Evolutionary conservation across 176 grass and related monocot species (phyloP).

Genomic region (Ananas comosus): DNA sequence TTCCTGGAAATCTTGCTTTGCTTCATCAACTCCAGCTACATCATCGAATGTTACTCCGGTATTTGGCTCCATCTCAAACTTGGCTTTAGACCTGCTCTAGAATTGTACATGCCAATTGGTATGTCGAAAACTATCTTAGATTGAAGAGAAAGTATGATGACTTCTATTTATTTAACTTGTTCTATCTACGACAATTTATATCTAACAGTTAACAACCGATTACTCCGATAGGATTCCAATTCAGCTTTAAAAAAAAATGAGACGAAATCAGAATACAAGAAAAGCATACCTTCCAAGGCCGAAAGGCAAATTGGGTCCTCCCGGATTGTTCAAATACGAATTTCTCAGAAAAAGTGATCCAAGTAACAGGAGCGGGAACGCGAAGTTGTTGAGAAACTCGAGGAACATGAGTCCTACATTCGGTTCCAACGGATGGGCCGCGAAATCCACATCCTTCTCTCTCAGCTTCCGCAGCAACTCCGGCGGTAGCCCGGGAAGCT

Average conservation of each 20-base stretch:
- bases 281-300: conserved; percentile 37
- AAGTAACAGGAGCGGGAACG: conserved; percentile 56
- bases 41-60: conserved; percentile 81
- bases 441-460: conserved; percentile 59
- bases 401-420: conserved; percentile 35
- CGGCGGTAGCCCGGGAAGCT: conserved; percentile 42
- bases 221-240: too few relatives aligned
- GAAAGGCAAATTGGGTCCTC: conserved; percentile 43
- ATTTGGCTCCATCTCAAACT: conserved; percentile 87
- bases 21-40: conserved; percentile 71
- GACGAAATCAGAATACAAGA: not conserved
- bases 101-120: not conserved
- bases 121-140: not conserved
- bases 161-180: not conserved
- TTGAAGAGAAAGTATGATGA: not conserved
- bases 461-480: conserved; percentile 57
- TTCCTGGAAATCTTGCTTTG: conserved; percentile 83
- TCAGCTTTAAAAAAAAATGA: not conserved
- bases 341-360: conserved; percentile 35
- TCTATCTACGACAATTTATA: too few relatives aligned
- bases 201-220: too few relatives aligned
- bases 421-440: conserved; percentile 39
- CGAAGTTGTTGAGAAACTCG: conserved; percentile 37
- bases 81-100: conserved; percentile 46
- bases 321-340: conserved; percentile 22